A percentile compares a stretch with the other conserved stretches of the same genome.
These are phyloP conservation scores for Acacia acuminata DNA, from an alignment of 306 rosid species.

Conservation along the genomic window DNA sequence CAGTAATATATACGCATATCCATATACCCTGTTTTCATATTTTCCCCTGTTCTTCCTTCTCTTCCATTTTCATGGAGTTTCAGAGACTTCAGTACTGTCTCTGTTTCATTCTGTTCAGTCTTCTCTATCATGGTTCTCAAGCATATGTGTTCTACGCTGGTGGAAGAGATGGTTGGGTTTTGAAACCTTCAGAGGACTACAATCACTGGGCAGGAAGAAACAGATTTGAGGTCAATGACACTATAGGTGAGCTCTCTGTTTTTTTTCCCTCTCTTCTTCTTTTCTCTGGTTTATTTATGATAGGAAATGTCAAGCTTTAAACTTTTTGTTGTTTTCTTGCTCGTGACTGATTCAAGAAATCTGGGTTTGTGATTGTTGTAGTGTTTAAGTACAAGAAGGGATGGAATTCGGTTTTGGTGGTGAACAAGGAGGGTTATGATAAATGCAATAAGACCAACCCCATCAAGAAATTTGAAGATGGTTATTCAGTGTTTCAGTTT, in stretches of 20 bases:
- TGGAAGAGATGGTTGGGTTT: slow-evolving; percentile 70
- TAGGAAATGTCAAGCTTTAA: neutral
- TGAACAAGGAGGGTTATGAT: slow-evolving; percentile 58
- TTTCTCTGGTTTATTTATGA: neutral
- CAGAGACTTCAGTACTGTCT: slow-evolving; percentile 30
- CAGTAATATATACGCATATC: neutral
- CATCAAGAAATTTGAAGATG: slow-evolving; percentile 58
- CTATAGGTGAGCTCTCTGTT: slow-evolving; percentile 39
- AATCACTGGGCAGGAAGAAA: slow-evolving; percentile 59
- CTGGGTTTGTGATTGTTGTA: slow-evolving; percentile 13
- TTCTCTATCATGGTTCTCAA: slow-evolving; percentile 40
- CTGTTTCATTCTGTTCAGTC: slow-evolving; percentile 16
- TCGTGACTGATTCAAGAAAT: neutral
- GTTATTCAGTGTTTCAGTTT: slow-evolving; percentile 57
- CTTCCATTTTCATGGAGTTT: slow-evolving; percentile 33
- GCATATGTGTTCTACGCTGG: slow-evolving; percentile 60
- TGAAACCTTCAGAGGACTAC: slow-evolving; percentile 66
- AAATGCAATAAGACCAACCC: slow-evolving; percentile 67
- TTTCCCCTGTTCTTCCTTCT: neutral
- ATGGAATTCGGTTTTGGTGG: slow-evolving; percentile 71
- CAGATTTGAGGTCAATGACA: slow-evolving; percentile 70
- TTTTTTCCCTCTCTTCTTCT: neutral
- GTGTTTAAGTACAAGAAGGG: slow-evolving; percentile 82
- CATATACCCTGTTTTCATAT: neutral
- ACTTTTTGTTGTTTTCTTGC: too few species aligned